Percentiles rank a stretch among this genome's conserved stretches.
Evolutionary conservation across 805 yeast genomes (phyloP).

Genomic region (Saccharomycopsis babjevae): DNA sequence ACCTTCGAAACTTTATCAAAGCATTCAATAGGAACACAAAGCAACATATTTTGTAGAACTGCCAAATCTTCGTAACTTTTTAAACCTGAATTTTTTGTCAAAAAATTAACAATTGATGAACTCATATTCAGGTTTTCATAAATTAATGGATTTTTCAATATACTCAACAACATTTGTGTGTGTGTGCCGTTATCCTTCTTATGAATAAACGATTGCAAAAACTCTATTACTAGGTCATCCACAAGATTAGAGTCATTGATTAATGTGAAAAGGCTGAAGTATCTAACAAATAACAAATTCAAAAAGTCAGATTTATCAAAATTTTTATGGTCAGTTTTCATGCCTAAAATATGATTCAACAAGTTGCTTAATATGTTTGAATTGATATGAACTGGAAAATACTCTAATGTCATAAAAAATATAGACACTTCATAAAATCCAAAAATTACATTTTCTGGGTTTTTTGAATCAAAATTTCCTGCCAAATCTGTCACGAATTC

Average conservation of each 20-base stretch:
- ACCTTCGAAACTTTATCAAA: not conserved
- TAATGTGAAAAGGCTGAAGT: slow-evolving; percentile 6
- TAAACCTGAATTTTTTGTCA: not conserved
- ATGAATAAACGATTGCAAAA: not conserved
- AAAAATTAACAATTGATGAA: not conserved
- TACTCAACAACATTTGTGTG: not conserved
- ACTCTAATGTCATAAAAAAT: not conserved
- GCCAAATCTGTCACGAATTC: not conserved
- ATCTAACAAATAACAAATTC: slow-evolving; percentile 2
- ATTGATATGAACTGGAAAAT: not conserved
- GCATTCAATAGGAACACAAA: slow-evolving; percentile 10
- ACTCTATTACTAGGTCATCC: not conserved
- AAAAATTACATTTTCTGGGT: not conserved
- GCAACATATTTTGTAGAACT: not conserved
- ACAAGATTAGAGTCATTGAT: not conserved
- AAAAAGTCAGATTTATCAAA: not conserved
- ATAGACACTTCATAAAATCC: not conserved
- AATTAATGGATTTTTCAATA: slow-evolving; percentile 3
- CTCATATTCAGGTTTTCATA: slow-evolving; percentile 2
- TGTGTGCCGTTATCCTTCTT: not conserved
- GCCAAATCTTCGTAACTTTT: not conserved
- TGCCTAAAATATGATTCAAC: not conserved
- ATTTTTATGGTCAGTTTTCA: not conserved
- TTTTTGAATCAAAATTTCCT: not conserved
- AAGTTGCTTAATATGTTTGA: not conserved